These are phyloP conservation scores for Sporopachydermia cereana DNA, from an alignment of 1,139 yeast genomes.

Conservation along the genomic window DNA sequence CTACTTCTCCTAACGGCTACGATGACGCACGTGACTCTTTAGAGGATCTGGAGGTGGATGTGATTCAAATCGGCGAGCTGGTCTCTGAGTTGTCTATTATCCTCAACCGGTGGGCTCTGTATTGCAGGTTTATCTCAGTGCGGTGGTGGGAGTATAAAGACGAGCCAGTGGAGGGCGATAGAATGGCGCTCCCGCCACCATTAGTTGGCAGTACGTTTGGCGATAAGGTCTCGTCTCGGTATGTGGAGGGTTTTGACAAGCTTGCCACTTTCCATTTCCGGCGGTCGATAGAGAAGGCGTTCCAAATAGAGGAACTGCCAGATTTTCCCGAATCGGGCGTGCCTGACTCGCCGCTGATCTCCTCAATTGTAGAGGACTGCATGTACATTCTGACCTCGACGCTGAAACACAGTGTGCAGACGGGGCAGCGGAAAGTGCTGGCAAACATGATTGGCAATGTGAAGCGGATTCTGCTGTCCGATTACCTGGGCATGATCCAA, in stretches of 20 bases:
- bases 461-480: constrained; percentile 34
- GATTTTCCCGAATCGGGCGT: constrained; percentile 18
- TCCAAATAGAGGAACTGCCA: constrained; percentile 70
- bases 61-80: constrained; percentile 44
- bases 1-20: constrained; percentile 9
- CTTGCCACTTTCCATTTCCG: constrained; percentile 58
- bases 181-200: constrained; percentile 20
- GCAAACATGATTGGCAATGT: constrained; percentile 37
- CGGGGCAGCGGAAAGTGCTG: constrained; percentile 47
- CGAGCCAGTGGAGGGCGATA: constrained; percentile 12
- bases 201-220: constrained; percentile 49
- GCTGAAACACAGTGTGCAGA: constrained; percentile 43
- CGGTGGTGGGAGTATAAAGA: constrained; percentile 43
- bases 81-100: constrained; percentile 64
- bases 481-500: constrained; percentile 34
- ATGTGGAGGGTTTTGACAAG: constrained; percentile 51
- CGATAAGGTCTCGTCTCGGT: constrained; percentile 40
- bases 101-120: constrained; percentile 79
- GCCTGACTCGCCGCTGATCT: constrained; percentile 51
- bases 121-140: constrained; percentile 60
- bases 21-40: background rate
- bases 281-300: constrained; percentile 73
- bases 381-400: constrained; percentile 63
- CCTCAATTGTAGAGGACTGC: constrained; percentile 82
- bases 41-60: constrained; percentile 27